Base-by-base conservation (phyloP, 768 basidiomycete genomes). In the Punctularia strigosozonata region DNA sequence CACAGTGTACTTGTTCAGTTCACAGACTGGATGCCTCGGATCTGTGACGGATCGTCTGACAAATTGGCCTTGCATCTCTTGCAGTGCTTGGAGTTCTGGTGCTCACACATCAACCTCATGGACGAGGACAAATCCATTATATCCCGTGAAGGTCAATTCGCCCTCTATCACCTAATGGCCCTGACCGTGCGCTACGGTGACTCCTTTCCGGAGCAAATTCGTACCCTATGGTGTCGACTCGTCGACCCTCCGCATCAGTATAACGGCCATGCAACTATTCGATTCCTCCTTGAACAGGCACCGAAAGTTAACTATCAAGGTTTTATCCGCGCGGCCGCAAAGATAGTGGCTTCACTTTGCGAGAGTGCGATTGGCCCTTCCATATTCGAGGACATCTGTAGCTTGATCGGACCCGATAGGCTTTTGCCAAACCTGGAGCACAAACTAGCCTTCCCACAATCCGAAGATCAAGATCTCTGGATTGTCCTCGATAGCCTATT, bases 241-340 rank as follows among this genome's bases (percentile, higher is more conserved):
- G 82, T 88, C 4, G 82, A 83, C 19, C 62, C 73, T 3, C 77
- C 80, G 19, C 66, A 77, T 47, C 69, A 77, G 39, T 66, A 71
- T 18, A 89, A 90, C 43, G 83, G 84, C 2, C 81, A 79, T 39
- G 84, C 86, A 3, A 66, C 88, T 13, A 67, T 85, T 36, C 72
- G 80, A 22, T 97, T 89, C 57, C 64, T 97, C 3, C 64, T 94
- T 25, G 87, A 90, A 47, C 88, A 94, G 50, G 84, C 87, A 1
- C 77, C 82, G 46, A 84, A 82, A 55, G 79, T 91, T 31, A 80
- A 83, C 26, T 89, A 76, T 46, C 68, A 71, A 4, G 71, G 76
- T 13, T 92, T 87, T 57, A 72, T 94, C 42, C 66, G 65, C 31
- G 85, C 85, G 50, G 83, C 85, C 1, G 75, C 82, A 31, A 80